Conservation (phyloP, 306 rosid genomes). For the Vachellia collinsii region DNA sequence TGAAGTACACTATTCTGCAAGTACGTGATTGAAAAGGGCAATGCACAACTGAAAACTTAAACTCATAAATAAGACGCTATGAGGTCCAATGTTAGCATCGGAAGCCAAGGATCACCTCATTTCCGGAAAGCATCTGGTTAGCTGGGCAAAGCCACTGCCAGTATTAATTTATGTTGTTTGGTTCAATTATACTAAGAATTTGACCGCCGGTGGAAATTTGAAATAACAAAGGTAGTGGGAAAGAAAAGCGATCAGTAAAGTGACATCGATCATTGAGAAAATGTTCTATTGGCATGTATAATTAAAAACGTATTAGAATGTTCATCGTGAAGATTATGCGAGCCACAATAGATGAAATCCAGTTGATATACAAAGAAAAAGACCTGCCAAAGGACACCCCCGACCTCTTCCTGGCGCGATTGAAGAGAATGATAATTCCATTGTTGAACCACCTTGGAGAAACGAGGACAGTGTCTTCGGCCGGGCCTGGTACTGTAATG, state of each 20-base stretch:
- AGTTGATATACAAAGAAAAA: conserved; percentile 21
- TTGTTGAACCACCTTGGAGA: conserved; percentile 24
- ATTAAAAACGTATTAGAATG: not conserved
- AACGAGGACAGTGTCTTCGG: not conserved
- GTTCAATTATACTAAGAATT: not conserved
- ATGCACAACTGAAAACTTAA: not conserved
- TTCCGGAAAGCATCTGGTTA: not conserved
- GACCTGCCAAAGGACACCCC: conserved; percentile 36
- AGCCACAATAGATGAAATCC: not conserved
- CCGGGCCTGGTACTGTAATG: not conserved
- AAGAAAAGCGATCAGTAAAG: not conserved
- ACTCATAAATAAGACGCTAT: not conserved
- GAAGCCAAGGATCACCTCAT: not conserved
- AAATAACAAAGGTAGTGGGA: not conserved
- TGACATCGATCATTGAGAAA: not conserved
- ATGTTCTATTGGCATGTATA: not conserved
- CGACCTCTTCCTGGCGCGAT: conserved; percentile 41
- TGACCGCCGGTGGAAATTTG: not conserved
- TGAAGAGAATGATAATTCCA: conserved; percentile 64
- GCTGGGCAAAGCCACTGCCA: not conserved
- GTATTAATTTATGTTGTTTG: not conserved
- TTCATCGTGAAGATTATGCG: not conserved
- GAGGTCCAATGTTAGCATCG: not conserved
- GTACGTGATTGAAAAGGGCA: not conserved
- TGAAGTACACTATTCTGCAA: not conserved